These are phyloP conservation scores for Myriosclerotinia duriaeana DNA, from an alignment of 2,329 filamentous ascomycete species.

Conservation along the genomic window DNA sequence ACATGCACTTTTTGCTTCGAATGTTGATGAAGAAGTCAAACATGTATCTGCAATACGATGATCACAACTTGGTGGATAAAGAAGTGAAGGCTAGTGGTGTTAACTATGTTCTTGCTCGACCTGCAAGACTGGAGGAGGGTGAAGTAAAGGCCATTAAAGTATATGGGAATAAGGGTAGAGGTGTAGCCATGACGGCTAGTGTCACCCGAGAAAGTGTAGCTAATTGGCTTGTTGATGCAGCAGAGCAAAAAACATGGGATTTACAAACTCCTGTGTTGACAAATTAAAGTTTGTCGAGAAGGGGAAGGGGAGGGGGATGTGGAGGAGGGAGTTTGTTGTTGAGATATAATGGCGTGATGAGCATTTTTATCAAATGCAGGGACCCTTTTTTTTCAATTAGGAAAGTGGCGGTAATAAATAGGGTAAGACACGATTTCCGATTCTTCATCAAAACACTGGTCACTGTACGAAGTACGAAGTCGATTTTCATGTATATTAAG, in stretches of 20 bases:
- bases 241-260: conserved; percentile 39
- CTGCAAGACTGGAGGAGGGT: conserved; percentile 26
- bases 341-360: not conserved
- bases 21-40: conserved; percentile 48
- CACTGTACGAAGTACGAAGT: not conserved
- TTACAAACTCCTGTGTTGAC: conserved; percentile 15
- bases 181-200: conserved; percentile 24
- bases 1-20: conserved; percentile 46
- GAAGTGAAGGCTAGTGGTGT: conserved; percentile 30
- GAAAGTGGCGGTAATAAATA: not conserved
- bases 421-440: not conserved
- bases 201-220: conserved; percentile 45
- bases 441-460: not conserved
- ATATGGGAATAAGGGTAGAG: conserved; percentile 28
- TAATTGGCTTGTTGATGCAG: conserved; percentile 48
- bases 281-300: not conserved
- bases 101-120: conserved; percentile 28
- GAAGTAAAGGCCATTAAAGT: conserved; percentile 24
- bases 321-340: not conserved
- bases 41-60: conserved; percentile 48
- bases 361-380: not conserved
- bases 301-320: not conserved
- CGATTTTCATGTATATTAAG: too few relatives aligned
- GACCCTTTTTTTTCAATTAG: not conserved
- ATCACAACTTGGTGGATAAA: conserved; percentile 45